These are phyloP conservation scores for Rhodotorula kratochvilovae DNA, from an alignment of 768 basidiomycete genomes.

Conservation along the genomic window DNA sequence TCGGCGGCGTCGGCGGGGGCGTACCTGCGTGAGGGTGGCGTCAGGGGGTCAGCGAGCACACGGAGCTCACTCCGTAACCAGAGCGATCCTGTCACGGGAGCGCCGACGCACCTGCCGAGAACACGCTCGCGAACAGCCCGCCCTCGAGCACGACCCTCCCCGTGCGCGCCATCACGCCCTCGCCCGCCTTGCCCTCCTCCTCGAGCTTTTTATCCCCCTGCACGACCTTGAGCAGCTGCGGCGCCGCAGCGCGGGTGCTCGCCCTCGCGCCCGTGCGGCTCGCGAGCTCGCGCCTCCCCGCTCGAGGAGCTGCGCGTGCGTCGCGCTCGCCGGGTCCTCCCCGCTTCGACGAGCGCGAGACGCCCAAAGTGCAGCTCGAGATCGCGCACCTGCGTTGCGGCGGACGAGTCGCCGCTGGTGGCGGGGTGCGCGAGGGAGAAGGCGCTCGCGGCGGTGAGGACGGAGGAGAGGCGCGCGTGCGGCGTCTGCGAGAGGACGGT, in stretches of 20 bases:
- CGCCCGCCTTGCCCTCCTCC: background rate
- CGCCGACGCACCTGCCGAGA: slow-evolving; percentile 15
- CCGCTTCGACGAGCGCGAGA: background rate
- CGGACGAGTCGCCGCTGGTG: background rate
- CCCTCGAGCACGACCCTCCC: slow-evolving; percentile 16
- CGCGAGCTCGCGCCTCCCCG: background rate
- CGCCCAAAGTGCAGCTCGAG: slow-evolving; percentile 13
- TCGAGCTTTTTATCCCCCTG: background rate
- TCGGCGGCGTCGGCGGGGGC: slow-evolving; percentile 19
- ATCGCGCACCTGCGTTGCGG: background rate
- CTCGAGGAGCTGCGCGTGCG: background rate
- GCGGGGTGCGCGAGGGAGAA: slow-evolving; percentile 8
- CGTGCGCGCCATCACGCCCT: background rate
- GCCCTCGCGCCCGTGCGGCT: slow-evolving; percentile 1
- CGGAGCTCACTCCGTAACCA: no score
- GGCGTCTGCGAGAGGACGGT: background rate
- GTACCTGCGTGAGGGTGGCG: background rate
- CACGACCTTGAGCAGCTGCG: slow-evolving; percentile 7
- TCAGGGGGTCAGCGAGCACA: background rate
- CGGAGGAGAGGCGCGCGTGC: background rate
- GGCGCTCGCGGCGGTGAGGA: background rate
- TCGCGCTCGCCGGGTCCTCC: no score
- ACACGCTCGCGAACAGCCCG: slow-evolving; percentile 7
- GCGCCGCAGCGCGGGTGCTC: background rate
- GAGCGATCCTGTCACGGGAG: no score